Percentiles rank a stretch among this genome's conserved stretches.
phyloP scores from a whole-genome alignment of 106 monocot species.

The Platanthera zijinensis region DNA sequence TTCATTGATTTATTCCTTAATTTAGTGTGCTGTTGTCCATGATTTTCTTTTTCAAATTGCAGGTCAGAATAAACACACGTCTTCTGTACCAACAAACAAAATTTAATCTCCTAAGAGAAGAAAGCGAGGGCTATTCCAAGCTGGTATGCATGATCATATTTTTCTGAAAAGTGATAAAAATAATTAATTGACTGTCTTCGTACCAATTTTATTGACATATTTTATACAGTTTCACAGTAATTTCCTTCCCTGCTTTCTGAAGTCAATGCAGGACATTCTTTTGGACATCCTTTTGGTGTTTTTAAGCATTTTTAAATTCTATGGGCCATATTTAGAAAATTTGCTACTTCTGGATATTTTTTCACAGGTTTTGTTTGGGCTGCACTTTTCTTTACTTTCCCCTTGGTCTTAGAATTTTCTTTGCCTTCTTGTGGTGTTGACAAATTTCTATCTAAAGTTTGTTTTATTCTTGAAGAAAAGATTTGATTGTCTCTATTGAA shows the following conservation, averaged over 20 bases:
- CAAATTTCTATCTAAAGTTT: background rate
- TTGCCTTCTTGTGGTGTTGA: background rate
- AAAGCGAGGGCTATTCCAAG: constrained; percentile 98
- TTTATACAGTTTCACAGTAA: background rate
- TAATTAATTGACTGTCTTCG: background rate
- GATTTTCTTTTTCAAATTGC: constrained; percentile 9
- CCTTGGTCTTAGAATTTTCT: background rate
- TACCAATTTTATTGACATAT: background rate
- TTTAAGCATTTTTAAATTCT: background rate
- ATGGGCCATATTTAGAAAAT: background rate
- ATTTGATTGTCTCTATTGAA: background rate
- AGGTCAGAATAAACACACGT: constrained; percentile 96
- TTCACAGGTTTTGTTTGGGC: background rate
- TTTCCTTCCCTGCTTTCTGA: background rate
- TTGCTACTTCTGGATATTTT: background rate
- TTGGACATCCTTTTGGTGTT: background rate
- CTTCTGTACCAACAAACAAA: constrained; percentile 99
- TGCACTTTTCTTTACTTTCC: background rate
- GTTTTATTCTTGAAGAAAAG: background rate
- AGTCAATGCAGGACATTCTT: background rate
- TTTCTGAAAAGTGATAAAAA: background rate
- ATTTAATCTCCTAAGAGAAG: constrained; percentile 95
- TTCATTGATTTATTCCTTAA: constrained; percentile 3
- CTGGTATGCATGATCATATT: constrained; percentile 44
- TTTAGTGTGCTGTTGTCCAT: background rate